phyloP scores from a whole-genome alignment of 495 filamentous ascomycete genomes.

The Aspergillus biplanus region DNA sequence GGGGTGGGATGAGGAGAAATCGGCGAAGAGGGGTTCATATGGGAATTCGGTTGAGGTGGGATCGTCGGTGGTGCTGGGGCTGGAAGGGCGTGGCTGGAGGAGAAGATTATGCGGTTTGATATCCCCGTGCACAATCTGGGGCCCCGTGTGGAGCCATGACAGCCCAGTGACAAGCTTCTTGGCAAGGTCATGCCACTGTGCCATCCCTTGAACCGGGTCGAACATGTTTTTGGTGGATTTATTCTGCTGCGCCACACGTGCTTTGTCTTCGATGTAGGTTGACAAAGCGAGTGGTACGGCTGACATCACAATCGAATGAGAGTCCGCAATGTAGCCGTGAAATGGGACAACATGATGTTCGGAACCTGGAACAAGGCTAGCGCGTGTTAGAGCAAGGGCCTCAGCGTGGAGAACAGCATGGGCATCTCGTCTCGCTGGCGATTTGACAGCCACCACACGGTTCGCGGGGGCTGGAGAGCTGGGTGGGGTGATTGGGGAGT shows the following conservation, averaged over 20 bases:
- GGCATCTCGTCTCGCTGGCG: conserved; percentile 52
- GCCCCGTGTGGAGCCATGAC: conserved; percentile 51
- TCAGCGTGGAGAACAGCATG: conserved; percentile 53
- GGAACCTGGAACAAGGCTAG: conserved; percentile 40
- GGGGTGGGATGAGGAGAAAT: conserved; percentile 61
- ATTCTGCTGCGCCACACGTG: conserved; percentile 33
- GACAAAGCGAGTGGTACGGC: conserved; percentile 56
- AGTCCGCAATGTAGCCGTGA: conserved; percentile 54
- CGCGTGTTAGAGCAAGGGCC: conserved; percentile 54
- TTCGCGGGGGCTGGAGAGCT: conserved; percentile 44
- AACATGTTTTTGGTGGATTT: conserved; percentile 53
- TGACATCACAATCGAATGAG: conserved; percentile 55
- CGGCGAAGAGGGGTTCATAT: conserved; percentile 54
- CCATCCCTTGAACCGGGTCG: conserved; percentile 50
- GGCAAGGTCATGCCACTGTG: conserved; percentile 50
- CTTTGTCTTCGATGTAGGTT: conserved; percentile 47
- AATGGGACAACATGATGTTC: conserved; percentile 56
- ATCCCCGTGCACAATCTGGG: conserved; percentile 57
- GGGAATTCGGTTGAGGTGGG: conserved; percentile 29
- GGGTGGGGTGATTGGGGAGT: conserved; percentile 45
- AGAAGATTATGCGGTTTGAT: conserved; percentile 62
- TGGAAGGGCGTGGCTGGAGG: conserved; percentile 31
- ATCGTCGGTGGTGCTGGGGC: conserved; percentile 14
- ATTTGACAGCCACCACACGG: conserved; percentile 58
- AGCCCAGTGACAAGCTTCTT: conserved; percentile 52